A percentile compares a stretch with the other conserved stretches of the same genome.
Conservation (phyloP, 768 basidiomycete genomes). For the Mycena latifolia region DNA sequence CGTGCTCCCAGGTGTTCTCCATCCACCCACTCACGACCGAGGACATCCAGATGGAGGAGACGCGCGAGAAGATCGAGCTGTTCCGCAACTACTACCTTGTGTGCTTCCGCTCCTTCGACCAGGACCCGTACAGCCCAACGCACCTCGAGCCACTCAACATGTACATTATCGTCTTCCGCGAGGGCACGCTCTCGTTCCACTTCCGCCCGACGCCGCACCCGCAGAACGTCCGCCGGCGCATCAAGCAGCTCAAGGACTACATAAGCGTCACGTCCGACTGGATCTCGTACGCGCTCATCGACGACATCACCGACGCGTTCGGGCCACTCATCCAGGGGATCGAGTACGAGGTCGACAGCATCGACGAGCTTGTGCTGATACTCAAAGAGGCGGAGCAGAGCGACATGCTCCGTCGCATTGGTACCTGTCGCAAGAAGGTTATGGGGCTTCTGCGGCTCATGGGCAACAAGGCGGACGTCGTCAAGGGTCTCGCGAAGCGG, state of each 20-base stretch:
- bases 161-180: constrained; percentile 99
- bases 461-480: constrained; percentile 99
- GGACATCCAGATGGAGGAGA: constrained; percentile 99
- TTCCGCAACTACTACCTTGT: constrained; percentile 99
- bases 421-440: constrained; percentile 98
- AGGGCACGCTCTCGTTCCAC: constrained; percentile 98
- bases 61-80: constrained; percentile 99
- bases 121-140: constrained; percentile 97
- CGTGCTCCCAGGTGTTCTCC: constrained; percentile 80
- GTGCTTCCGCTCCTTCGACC: constrained; percentile 99
- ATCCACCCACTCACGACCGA: constrained; percentile 99
- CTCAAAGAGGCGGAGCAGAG: constrained; percentile 96
- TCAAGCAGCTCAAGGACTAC: constrained; percentile 99
- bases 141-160: constrained; percentile 98
- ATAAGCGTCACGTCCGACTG: constrained; percentile 99
- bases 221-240: constrained; percentile 96
- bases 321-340: constrained; percentile 98
- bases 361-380: constrained; percentile 97
- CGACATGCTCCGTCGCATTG: constrained; percentile 97
- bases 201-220: constrained; percentile 98
- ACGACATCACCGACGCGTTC: constrained; percentile 99
- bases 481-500: constrained; percentile 97
- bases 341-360: constrained; percentile 99
- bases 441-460: constrained; percentile 97
- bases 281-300: constrained; percentile 99